phyloP scores from a whole-genome alignment of 1,284 basidiomycete species.

The Cutaneotrichosporon cutaneum region DNA sequence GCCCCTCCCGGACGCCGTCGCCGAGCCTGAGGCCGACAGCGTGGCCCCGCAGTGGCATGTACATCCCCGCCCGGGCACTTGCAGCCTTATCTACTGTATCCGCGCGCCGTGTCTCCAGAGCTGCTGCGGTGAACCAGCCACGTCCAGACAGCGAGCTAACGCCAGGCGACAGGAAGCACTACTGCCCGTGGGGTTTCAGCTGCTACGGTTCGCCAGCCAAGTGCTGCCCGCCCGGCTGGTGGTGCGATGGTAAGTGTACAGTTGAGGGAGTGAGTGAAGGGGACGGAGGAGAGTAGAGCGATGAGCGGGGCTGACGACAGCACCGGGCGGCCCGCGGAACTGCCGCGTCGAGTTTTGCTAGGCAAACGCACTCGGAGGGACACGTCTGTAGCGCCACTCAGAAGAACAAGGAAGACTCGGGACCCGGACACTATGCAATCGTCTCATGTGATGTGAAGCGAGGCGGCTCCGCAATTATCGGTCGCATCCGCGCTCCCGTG shows the following conservation, averaged over 20 bases:
- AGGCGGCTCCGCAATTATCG: too few species aligned
- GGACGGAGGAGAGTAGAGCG: neutral
- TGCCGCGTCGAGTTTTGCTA: neutral
- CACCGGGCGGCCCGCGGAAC: neutral
- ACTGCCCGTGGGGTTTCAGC: neutral
- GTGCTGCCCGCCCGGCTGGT: constrained; percentile 1
- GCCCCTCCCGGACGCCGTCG: neutral
- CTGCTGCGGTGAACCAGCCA: neutral
- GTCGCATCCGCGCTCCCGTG: neutral
- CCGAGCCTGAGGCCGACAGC: neutral
- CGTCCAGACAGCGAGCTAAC: neutral
- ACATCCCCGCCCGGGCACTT: neutral
- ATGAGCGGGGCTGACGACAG: neutral
- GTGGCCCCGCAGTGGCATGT: neutral
- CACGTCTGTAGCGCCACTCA: neutral
- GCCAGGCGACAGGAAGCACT: neutral
- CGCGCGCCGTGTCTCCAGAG: neutral
- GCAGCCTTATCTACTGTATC: neutral
- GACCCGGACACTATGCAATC: too few species aligned
- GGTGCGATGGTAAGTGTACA: neutral
- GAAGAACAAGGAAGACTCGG: neutral
- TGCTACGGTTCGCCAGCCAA: neutral
- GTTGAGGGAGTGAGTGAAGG: too few species aligned
- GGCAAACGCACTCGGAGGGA: too few species aligned
- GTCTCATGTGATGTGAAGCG: too few species aligned